Base-by-base conservation (phyloP, 495 filamentous ascomycete genomes). In the Hypomontagnella monticulosa region DNA sequence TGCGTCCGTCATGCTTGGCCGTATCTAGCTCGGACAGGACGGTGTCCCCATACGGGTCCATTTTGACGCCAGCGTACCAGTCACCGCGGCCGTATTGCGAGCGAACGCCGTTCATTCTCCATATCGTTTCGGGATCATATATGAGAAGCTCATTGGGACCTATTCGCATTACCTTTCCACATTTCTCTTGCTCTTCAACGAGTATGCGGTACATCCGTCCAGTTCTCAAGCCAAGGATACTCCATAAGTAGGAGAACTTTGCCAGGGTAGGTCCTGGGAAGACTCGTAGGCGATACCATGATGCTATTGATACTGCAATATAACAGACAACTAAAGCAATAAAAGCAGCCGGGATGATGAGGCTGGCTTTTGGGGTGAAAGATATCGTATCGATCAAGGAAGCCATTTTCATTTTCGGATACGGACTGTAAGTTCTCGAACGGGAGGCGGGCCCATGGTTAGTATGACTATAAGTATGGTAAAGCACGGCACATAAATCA, bases 241-340 rank as follows among this genome's bases (percentile, higher is more conserved):
- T 59, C 85, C 87, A 89, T 15, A 84, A 63, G 19, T 81, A 78
- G 5, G 83, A 85, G 62, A 87, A 82, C 1, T 81, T 79, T 15
- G 87, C 79, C 42, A 81, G 72, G 38, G 78, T 75, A 0, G 86
- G 87, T 11, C 85, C 85, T 0, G 81, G 80, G 47, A 89, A 74
- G 23, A 76, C 63, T 15, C 73, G 71, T 0, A 88, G 75, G 7
- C 70, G 70, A 16, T 66, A 27, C 66, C 65, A 63, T 57, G 63
- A 53, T 56, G 42, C 27, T 2, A 40, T 33, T n/a, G 63, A 40
- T 8, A 51, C 61, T 23, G 61, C 37, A 11, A 19, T 10, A 40
- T 61, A 64, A 59, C 59, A 71, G 15, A 61, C 4, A 15, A 56
- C 4, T 18, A 15, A 57, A 14, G 27, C 46, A 14, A 66, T 9